These are phyloP conservation scores for Kurtzmaniella fragi DNA, from an alignment of 805 yeast genomes.

Conservation along the genomic window DNA sequence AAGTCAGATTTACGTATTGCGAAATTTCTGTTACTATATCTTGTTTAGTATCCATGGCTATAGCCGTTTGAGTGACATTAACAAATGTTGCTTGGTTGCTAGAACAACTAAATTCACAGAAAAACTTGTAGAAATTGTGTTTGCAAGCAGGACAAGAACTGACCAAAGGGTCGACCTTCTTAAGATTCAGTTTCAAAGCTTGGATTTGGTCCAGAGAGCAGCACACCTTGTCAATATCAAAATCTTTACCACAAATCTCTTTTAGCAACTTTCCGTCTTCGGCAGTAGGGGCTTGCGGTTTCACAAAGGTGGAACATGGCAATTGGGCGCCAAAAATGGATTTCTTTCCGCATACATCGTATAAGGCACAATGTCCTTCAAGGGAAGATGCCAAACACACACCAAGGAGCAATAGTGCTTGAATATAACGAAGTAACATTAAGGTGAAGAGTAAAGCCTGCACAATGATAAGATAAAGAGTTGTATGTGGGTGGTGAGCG, in stretches of 20 bases:
- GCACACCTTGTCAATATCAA: slow-evolving; percentile 54
- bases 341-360: slow-evolving; percentile 71
- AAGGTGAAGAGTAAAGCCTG: not conserved
- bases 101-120: slow-evolving; percentile 88
- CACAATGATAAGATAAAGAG: not conserved
- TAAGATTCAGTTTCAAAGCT: slow-evolving; percentile 48
- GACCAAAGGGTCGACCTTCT: slow-evolving; percentile 36
- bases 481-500: not conserved
- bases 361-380: slow-evolving; percentile 50
- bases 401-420: not conserved
- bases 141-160: slow-evolving; percentile 82
- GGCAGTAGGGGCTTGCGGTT: slow-evolving; percentile 43
- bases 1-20: slow-evolving; percentile 50
- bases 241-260: slow-evolving; percentile 69
- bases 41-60: slow-evolving; percentile 44
- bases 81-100: slow-evolving; percentile 75
- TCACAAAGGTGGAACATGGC: slow-evolving; percentile 61
- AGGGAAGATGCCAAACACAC: not conserved
- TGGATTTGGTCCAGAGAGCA: slow-evolving; percentile 63
- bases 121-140: slow-evolving; percentile 76
- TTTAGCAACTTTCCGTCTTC: slow-evolving; percentile 43
- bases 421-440: not conserved
- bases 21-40: slow-evolving; percentile 69
- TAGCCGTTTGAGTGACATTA: slow-evolving; percentile 52
- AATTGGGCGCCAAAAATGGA: slow-evolving; percentile 71